Base-by-base conservation (phyloP, 345 rosid species). In the Populus tremula region DNA sequence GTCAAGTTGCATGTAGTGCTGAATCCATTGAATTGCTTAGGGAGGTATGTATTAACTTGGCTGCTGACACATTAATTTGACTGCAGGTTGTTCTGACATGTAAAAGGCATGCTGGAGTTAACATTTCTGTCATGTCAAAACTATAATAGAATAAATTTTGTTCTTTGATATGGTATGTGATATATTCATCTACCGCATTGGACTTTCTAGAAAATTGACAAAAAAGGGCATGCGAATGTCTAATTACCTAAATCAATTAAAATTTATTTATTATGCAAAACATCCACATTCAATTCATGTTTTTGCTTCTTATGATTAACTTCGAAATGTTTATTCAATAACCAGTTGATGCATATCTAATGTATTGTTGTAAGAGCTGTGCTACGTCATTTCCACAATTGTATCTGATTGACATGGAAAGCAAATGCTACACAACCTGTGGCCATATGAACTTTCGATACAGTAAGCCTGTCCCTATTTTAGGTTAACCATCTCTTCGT, bases 21-120 rank as follows among this genome's bases (percentile, higher is more conserved):
- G 99, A 94, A 89, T 85, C 89, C 12, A 69, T 94, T 77, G 98
- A 96, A 83, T 71, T 92, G 85, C 85, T 96, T 73, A 92, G 88
- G 76, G 98, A 96, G 95, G 99, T 96, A 84, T 33, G 71, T 27
- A 3, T 29, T 35, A 76, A 69, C n/a, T 53, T 62, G 38, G 56
- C 38, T 56, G 38, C 47, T 39, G 17, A 23, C 43, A 20, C 20
- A 33, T 29, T 33, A 61, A 45, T 20, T 59, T 59, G 8, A 20
- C 29, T 43, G 5, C 45, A 56, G 23, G 18, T 69, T 59, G 64
- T 69, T 18, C 63, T 68, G 50, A 35, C 35, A 14, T 77, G 61
- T 20, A 53, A 61, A 25, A 36, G 38, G 38, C 47, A 17, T 41
- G 29, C 21, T 20, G 66, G 76, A 45, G 25, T 27, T 59, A 21